A percentile compares a stretch with the other conserved stretches of the same genome.
These are phyloP conservation scores for Xerocomellus intermedius DNA, from an alignment of 768 basidiomycete species.

Conservation along the genomic window DNA sequence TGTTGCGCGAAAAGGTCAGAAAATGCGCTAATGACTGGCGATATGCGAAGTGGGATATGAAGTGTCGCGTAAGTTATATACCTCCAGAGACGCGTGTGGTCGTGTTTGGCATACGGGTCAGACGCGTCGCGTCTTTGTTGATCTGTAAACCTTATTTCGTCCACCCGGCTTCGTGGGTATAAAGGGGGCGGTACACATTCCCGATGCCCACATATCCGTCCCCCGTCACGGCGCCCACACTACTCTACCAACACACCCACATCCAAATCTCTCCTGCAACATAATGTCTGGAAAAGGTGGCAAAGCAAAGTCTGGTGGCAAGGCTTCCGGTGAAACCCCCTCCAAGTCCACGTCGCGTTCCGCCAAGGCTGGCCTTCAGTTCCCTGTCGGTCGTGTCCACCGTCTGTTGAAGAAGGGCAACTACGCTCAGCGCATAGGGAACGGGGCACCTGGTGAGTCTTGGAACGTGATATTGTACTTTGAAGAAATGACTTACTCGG, in stretches of 20 bases:
- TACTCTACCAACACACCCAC: not conserved
- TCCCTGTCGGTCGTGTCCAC: conserved; percentile 63
- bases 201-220: conserved; percentile 7
- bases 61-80: conserved; percentile 16
- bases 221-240: not conserved
- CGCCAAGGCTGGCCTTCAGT: conserved; percentile 42
- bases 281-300: conserved; percentile 42
- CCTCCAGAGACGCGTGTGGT: conserved; percentile 36
- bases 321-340: conserved; percentile 40
- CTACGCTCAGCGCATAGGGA: conserved; percentile 57
- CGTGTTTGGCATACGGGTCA: conserved; percentile 31
- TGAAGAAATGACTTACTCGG: not conserved
- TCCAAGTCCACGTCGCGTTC: conserved; percentile 39
- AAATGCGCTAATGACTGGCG: conserved; percentile 4
- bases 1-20: conserved; percentile 8
- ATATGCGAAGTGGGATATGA: conserved; percentile 5
- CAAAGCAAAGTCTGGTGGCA: conserved; percentile 71
- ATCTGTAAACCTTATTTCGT: conserved; percentile 36
- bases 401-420: conserved; percentile 58
- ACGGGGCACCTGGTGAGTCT: conserved; percentile 45
- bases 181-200: conserved; percentile 21
- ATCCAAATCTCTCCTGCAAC: not conserved
- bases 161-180: conserved; percentile 22
- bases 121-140: conserved; percentile 40
- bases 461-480: no score